Percentiles rank a stretch among this genome's conserved stretches.
Conservation (phyloP, 225 moss, liverwort and hornwort genomes). For the Neckera pumila region DNA sequence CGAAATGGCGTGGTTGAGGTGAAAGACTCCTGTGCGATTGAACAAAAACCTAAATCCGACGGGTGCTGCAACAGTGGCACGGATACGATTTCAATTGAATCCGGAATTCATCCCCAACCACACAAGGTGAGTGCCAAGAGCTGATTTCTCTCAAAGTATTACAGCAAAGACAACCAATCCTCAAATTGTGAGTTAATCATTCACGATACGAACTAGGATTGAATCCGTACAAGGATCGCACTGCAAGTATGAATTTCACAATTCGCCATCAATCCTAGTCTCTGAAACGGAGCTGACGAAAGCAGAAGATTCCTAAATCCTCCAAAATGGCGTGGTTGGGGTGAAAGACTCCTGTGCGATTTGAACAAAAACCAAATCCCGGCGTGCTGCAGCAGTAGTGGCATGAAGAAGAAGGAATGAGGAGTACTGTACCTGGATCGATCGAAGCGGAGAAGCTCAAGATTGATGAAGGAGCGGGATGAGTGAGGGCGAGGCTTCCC, state of each 20-base stretch:
- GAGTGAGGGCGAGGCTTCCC: not conserved
- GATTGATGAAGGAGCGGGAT: not conserved
- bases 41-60: not conserved
- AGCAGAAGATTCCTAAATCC: not conserved
- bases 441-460: not conserved
- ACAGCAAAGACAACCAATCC: no score
- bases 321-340: not conserved
- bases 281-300: not conserved
- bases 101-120: not conserved
- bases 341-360: not conserved
- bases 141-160: no score
- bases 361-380: not conserved
- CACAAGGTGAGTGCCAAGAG: not conserved
- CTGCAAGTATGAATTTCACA: not conserved
- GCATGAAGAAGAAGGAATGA: not conserved
- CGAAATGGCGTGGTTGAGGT: not conserved
- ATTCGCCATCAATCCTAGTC: not conserved
- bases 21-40: not conserved
- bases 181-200: no score
- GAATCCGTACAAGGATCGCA: no score
- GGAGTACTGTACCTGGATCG: not conserved
- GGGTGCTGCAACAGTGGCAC: not conserved
- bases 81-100: not conserved
- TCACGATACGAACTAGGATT: no score
- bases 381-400: not conserved